These are phyloP conservation scores for Knoxia roxburghii DNA, from an alignment of 257 asterid species.

Conservation along the genomic window DNA sequence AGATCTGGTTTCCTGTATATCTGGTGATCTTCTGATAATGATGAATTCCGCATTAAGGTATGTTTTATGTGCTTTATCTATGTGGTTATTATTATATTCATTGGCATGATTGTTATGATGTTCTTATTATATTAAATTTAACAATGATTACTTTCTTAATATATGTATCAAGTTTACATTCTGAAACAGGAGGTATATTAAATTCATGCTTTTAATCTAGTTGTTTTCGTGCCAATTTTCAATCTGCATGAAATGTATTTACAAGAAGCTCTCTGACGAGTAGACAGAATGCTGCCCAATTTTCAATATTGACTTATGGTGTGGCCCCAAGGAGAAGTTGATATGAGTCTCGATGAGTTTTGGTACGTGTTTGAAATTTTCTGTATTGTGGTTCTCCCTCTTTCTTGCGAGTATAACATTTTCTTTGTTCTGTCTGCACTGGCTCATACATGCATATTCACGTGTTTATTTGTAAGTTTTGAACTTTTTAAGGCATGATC, in stretches of 20 bases:
- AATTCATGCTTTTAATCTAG: slow-evolving; percentile 1
- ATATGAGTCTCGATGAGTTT: slow-evolving; percentile 33
- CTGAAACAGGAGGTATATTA: too few relatives aligned
- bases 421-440: not conserved
- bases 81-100: too few relatives aligned
- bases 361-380: slow-evolving; percentile 6
- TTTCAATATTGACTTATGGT: slow-evolving; percentile 80
- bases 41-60: too few relatives aligned
- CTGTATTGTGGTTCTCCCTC: slow-evolving; percentile 12
- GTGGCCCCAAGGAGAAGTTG: slow-evolving; percentile 81
- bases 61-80: too few relatives aligned
- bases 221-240: slow-evolving; percentile 22
- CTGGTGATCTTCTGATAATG: too few relatives aligned
- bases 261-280: slow-evolving; percentile 76
- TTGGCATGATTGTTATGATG: too few relatives aligned
- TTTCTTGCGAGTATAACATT: not conserved
- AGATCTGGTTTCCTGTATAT: too few relatives aligned
- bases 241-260: slow-evolving; percentile 95
- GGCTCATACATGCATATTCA: not conserved
- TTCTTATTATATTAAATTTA: too few relatives aligned
- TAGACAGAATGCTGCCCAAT: slow-evolving; percentile 85
- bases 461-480: not conserved
- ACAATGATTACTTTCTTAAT: too few relatives aligned
- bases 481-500: not conserved
- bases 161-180: too few relatives aligned